These are phyloP conservation scores for Spergularia marina DNA, from an alignment of 148 eudicot species.

Conservation along the genomic window DNA sequence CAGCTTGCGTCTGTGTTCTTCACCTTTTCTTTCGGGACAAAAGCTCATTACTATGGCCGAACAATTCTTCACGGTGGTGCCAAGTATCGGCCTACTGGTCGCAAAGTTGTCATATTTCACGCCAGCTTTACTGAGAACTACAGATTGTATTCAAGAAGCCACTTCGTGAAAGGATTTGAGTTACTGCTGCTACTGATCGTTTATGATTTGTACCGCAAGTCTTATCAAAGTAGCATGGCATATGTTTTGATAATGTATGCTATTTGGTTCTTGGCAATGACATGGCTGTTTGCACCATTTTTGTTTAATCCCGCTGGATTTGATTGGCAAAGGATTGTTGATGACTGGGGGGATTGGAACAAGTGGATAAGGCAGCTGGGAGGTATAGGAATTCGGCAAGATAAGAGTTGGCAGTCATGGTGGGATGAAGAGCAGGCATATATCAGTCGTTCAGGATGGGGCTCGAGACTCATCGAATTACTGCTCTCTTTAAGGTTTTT, in stretches of 20 bases:
- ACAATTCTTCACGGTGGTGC: constrained; percentile 98
- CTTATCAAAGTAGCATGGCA: constrained; percentile 66
- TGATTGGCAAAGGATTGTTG: constrained; percentile 80
- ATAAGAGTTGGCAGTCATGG: constrained; percentile 99
- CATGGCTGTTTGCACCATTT: constrained; percentile 96
- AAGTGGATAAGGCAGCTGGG: constrained; percentile 93
- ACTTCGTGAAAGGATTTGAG: constrained; percentile 91
- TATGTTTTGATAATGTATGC: constrained; percentile 76
- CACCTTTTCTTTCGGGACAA: constrained; percentile 91
- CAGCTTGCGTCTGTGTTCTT: constrained; percentile 96
- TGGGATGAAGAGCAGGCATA: constrained; percentile 90
- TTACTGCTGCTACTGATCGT: constrained; percentile 63
- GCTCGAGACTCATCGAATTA: constrained; percentile 63
- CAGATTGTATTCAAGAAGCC: constrained; percentile 90
- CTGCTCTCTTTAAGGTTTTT: constrained; percentile 75
- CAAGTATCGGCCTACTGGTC: constrained; percentile 82
- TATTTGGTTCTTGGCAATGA: constrained; percentile 89
- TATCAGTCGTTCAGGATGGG: constrained; percentile 54
- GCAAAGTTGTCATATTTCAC: constrained; percentile 85
- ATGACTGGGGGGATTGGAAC: constrained; percentile 94
- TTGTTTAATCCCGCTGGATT: constrained; percentile 92
- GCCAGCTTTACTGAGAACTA: constrained; percentile 85
- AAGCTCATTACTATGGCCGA: constrained; percentile 85
- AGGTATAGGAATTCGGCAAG: constrained; percentile 83
- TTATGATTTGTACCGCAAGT: constrained; percentile 68